Percentiles rank a stretch among this genome's conserved stretches.
phyloP scores from a whole-genome alignment of 108 stramenopile genomes.

The Cyclotella cryptica region DNA sequence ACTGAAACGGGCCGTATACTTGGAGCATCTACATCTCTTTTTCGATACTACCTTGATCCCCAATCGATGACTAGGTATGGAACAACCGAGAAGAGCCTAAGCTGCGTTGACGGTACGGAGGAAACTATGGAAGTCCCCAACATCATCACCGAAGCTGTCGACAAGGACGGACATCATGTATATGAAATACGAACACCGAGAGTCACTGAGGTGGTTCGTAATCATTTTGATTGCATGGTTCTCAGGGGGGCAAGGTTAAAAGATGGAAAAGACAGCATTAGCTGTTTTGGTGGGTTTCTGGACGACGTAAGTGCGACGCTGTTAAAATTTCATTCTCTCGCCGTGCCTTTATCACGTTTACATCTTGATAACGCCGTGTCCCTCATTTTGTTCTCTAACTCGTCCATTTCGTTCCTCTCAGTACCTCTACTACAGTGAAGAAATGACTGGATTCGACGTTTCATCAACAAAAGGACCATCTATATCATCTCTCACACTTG shows the following conservation, averaged over 20 bases:
- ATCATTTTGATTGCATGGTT: conserved; percentile 84
- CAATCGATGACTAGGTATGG: conserved; percentile 38
- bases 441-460: conserved; percentile 35
- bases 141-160: conserved; percentile 28
- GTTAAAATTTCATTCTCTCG: background rate
- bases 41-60: conserved; percentile 40
- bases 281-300: conserved; percentile 50
- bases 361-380: too few relatives aligned
- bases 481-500: conserved; percentile 55
- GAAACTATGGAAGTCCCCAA: conserved; percentile 47
- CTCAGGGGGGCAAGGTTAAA: conserved; percentile 78
- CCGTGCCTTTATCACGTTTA: background rate
- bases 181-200: conserved; percentile 79
- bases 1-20: conserved; percentile 47
- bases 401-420: background rate
- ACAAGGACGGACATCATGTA: conserved; percentile 20
- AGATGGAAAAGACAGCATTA: conserved; percentile 17
- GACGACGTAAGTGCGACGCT: conserved; percentile 36
- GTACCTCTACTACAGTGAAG: conserved; percentile 53
- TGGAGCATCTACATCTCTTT: conserved; percentile 46
- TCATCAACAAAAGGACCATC: conserved; percentile 3
- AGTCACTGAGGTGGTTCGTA: conserved; percentile 72
- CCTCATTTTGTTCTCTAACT: too few relatives aligned
- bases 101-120: conserved; percentile 44
- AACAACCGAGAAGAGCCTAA: conserved; percentile 22